A percentile compares a stretch with the other conserved stretches of the same genome.
phyloP scores from a whole-genome alignment of 768 basidiomycete species.

The Kwoniella newhampshirensis region DNA sequence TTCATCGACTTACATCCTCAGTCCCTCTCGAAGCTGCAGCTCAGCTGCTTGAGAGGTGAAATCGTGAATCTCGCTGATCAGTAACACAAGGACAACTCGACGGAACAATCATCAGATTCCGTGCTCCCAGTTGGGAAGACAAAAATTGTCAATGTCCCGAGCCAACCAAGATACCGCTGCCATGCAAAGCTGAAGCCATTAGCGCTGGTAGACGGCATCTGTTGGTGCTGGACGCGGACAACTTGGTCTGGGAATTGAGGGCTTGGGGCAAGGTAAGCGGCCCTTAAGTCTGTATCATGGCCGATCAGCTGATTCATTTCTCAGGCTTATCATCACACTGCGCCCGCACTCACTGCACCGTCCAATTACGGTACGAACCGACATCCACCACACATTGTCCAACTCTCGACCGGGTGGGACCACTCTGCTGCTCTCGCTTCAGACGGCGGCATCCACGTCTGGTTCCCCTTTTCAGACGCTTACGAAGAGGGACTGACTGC shows the following conservation, averaged over 20 bases:
- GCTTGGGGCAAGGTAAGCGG: conserved; percentile 38
- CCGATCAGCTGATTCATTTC: neutral
- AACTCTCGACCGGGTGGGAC: conserved; percentile 42
- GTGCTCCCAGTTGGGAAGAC: conserved; percentile 27
- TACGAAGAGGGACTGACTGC: conserved; percentile 30
- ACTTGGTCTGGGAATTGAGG: conserved; percentile 46
- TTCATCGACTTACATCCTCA: neutral
- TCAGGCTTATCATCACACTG: conserved; percentile 47
- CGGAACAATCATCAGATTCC: conserved; percentile 22
- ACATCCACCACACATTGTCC: conserved; percentile 31
- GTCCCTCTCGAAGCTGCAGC: neutral
- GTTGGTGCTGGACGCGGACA: conserved; percentile 46
- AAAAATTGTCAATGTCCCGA: conserved; percentile 30
- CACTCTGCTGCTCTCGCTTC: conserved; percentile 43
- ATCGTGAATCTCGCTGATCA: too few relatives aligned
- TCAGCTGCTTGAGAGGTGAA: neutral
- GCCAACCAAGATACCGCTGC: conserved; percentile 40
- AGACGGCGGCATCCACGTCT: conserved; percentile 34
- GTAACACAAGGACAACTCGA: conserved; percentile 45
- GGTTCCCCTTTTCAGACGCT: conserved; percentile 38
- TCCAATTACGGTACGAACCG: conserved; percentile 25
- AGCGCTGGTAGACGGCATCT: conserved; percentile 38
- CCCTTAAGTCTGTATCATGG: neutral
- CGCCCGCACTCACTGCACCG: conserved; percentile 31
- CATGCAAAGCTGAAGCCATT: conserved; percentile 38